Evolutionary conservation across 257 asterid species (phyloP), one percentile per base, ranked within the genome.

Genomic region (Nicotiana tabacum): DNA sequence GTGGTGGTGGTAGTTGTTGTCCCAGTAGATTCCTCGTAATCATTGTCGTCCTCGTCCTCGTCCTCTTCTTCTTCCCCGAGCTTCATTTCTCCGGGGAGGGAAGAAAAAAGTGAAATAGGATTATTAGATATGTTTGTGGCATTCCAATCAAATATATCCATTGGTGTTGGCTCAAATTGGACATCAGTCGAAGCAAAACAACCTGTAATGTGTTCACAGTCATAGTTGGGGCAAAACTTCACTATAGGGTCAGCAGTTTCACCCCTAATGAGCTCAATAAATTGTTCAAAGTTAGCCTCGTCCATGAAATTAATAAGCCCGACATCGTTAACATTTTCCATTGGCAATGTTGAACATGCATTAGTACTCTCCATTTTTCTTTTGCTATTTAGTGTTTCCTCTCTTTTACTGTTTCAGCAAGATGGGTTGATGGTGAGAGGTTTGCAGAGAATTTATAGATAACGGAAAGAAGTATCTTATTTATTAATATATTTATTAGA

Each of bases 251-350:
- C 85, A 15, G 33, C 83, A 69, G 78, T 67, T 66, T 92, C 93
- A 17, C 87, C 91, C 1, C 90, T 87, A 9, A 87, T 72, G 15
- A 89, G 88, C 10, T 90, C 91, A 80, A 88, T 84, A 39, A 88
- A 87, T n/a, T 84, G 91, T 43, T 91, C 91, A 35, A 88, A 83
- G 72, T 87, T 88, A 46, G 93, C 55, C 78, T 87, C 94, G 9
- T 91, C 91, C 90, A 88, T 51, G 90, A 86, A 92, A 87, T 91
- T 93, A 10, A 87, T 87, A 6, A 87, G 46, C 29, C 88, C 95
- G 21, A 91, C 86, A 37, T 89, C 89, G 15, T 29, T 68, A 8
- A 33, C 82, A 33, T 69, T 51, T 81, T 66, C 83, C 37, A 37
- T 3, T 27, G 84, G 87, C 33, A 77, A 4, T 32, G 37, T 66